Percentiles rank a stretch among this genome's conserved stretches.
Conservation (phyloP, 2,329 filamentous ascomycete genomes). For the Trichoderma koningiopsis region DNA sequence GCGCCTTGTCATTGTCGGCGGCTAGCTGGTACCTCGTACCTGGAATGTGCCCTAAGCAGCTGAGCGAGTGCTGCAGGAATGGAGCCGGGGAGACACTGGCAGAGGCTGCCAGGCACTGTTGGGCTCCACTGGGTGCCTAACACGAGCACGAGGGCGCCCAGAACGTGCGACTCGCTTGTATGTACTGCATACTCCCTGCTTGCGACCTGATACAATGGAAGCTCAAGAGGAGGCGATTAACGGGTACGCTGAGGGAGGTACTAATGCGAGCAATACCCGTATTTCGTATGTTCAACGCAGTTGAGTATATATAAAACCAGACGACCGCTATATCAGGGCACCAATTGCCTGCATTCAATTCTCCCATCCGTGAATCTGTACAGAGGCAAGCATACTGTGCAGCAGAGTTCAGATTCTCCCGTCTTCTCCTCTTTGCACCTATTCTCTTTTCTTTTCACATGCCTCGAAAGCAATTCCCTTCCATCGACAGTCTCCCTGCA, state of each 20-base stretch:
- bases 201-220: neutral
- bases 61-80: neutral
- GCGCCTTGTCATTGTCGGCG: constrained; percentile 5
- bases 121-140: neutral
- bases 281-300: neutral
- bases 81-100: neutral
- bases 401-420: neutral
- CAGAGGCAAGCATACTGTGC: neutral
- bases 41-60: neutral
- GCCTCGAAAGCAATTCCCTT: neutral
- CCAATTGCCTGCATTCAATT: neutral
- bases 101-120: neutral
- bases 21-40: constrained; percentile 6
- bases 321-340: neutral
- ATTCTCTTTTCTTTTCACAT: neutral
- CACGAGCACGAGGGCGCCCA: neutral
- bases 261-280: neutral
- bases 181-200: neutral
- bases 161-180: neutral
- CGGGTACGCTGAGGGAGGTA: neutral
- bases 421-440: neutral
- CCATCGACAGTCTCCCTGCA: neutral
- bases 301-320: neutral
- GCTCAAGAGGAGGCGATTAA: neutral
- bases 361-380: neutral